Percentiles rank a stretch among this genome's conserved stretches.
These are phyloP conservation scores for Austroboletus eburneus DNA, from an alignment of 768 basidiomycete genomes.

Conservation along the genomic window DNA sequence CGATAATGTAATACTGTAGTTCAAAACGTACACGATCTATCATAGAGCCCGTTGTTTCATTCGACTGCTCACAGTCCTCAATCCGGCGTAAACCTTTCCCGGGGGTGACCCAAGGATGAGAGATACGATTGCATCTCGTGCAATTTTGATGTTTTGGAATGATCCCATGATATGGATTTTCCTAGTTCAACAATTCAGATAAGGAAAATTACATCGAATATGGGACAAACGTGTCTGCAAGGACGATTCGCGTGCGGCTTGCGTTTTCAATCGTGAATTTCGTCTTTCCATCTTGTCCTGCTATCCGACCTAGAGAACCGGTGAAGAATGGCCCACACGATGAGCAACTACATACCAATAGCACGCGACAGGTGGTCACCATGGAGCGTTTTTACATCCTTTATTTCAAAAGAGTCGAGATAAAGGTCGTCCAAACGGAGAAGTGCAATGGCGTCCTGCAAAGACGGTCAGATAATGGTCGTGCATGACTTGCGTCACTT, in stretches of 20 bases:
- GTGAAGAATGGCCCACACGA: slow-evolving; percentile 2
- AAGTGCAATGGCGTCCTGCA: slow-evolving; percentile 90
- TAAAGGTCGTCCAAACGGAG: slow-evolving; percentile 95
- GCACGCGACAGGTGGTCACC: slow-evolving; percentile 98
- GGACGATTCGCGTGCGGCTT: slow-evolving; percentile 93
- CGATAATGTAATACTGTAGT: slow-evolving; percentile 5
- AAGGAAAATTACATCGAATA: background rate
- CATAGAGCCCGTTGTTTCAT: slow-evolving; percentile 90
- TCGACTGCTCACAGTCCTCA: slow-evolving; percentile 86
- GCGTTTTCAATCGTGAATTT: slow-evolving; percentile 99
- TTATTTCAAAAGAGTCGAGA: slow-evolving; percentile 98
- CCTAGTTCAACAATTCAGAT: slow-evolving; percentile 39
- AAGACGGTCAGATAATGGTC: slow-evolving; percentile 3
- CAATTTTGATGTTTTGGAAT: slow-evolving; percentile 98
- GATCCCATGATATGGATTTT: slow-evolving; percentile 99
- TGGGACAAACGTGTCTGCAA: slow-evolving; percentile 86
- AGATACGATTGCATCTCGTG: slow-evolving; percentile 92
- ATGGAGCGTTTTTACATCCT: slow-evolving; percentile 96
- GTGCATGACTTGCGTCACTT: slow-evolving; percentile 21
- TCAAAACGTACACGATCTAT: slow-evolving; percentile 14
- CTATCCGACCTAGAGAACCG: slow-evolving; percentile 73
- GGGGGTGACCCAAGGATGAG: slow-evolving; percentile 94
- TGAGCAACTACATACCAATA: slow-evolving; percentile 58
- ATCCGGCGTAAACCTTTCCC: slow-evolving; percentile 87
- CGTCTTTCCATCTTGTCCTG: slow-evolving; percentile 97